A percentile compares a stretch with the other conserved stretches of the same genome.
Conservation (phyloP, 768 basidiomycete genomes). For the Sutorius australiensis region DNA sequence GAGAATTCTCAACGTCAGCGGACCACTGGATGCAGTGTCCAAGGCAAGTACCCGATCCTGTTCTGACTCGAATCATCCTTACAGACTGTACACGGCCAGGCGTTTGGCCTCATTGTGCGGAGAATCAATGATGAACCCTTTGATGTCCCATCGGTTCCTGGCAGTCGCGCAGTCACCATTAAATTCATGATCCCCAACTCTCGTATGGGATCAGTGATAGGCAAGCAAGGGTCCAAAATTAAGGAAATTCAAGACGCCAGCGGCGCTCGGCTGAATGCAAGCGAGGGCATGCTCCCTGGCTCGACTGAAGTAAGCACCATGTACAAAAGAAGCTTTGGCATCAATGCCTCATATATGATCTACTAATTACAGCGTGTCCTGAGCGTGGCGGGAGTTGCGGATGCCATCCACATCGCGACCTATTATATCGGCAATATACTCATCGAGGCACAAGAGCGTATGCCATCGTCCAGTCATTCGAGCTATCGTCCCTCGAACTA, state of each 20-base stretch:
- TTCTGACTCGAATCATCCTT: background rate
- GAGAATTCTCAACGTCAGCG: conserved; percentile 94
- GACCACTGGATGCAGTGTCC: conserved; percentile 95
- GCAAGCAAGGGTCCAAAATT: conserved; percentile 96
- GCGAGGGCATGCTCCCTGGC: conserved; percentile 97
- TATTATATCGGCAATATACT: conserved; percentile 99
- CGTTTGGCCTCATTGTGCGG: conserved; percentile 96
- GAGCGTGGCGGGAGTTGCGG: conserved; percentile 96
- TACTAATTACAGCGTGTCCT: conserved; percentile 72
- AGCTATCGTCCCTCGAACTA: conserved; percentile 64
- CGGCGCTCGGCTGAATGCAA: conserved; percentile 93
- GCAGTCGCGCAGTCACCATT: conserved; percentile 97
- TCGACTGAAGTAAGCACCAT: conserved; percentile 83
- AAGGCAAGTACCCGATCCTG: conserved; percentile 57
- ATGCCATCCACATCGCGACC: conserved; percentile 98
- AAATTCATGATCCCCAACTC: conserved; percentile 99
- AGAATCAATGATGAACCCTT: conserved; percentile 99
- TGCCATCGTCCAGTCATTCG: conserved; percentile 58
- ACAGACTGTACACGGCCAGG: conserved; percentile 44
- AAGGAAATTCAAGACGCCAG: conserved; percentile 99
- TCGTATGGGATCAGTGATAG: conserved; percentile 98
- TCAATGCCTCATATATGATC: conserved; percentile 13
- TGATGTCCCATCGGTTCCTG: conserved; percentile 95
- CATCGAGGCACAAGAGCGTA: conserved; percentile 85
- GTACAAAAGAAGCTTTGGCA: background rate